Conservation (phyloP, 495 filamentous ascomycete species). For the Parachaetomium inaequale region DNA sequence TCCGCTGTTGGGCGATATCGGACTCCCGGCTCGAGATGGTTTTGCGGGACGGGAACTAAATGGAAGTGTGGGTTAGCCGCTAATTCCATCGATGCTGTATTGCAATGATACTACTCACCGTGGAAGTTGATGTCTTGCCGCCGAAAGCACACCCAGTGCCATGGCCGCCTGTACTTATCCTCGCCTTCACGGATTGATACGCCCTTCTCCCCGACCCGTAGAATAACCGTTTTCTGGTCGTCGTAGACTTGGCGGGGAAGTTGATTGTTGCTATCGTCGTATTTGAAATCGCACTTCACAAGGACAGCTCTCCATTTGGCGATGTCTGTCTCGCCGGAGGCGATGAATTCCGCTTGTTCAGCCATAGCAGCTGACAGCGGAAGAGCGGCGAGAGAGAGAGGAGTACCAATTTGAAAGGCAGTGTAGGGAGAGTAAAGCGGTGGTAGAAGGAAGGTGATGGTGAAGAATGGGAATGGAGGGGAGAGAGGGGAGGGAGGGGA, state of each 20-base stretch:
- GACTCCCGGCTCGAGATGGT: neutral
- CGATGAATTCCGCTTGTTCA: too few species aligned
- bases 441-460: too few species aligned
- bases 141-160: neutral
- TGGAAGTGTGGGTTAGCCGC: neutral
- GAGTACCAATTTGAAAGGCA: too few species aligned
- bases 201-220: neutral
- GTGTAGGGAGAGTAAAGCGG: too few species aligned
- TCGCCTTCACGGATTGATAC: neutral
- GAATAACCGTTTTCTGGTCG: neutral
- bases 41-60: neutral
- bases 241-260: neutral
- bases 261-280: neutral
- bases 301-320: neutral
- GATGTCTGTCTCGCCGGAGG: too few species aligned
- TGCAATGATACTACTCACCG: neutral
- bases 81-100: too few species aligned
- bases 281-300: neutral
- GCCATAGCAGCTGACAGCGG: too few species aligned
- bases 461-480: too few species aligned
- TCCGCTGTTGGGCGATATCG: neutral
- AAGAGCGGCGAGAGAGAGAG: too few species aligned
- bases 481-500: too few species aligned
- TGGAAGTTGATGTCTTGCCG: neutral
- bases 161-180: neutral